phyloP scores from a whole-genome alignment of 2,329 filamentous ascomycete species.

The Microcyclospora tardicrescens region DNA sequence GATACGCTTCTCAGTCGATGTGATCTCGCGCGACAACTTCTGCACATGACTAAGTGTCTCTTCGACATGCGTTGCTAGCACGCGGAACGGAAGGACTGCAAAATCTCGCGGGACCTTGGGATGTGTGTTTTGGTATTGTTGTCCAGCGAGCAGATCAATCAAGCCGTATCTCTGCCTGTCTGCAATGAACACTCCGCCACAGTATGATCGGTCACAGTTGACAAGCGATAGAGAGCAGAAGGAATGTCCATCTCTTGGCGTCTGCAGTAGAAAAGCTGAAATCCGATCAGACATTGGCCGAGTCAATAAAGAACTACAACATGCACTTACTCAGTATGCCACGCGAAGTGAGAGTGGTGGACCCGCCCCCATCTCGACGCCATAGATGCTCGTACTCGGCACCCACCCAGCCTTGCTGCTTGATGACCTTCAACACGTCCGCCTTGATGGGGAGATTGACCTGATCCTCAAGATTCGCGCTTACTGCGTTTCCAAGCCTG shows the following conservation, averaged over 20 bases:
- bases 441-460: conserved; percentile 15
- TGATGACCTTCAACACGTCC: conserved; percentile 14
- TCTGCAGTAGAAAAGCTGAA: conserved; percentile 19
- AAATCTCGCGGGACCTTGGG: conserved; percentile 23
- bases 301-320: not conserved
- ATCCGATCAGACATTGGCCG: not conserved
- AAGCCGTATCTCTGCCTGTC: conserved; percentile 17
- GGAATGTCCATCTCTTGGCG: conserved; percentile 19
- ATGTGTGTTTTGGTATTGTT: conserved; percentile 21
- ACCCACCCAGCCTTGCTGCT: conserved; percentile 20
- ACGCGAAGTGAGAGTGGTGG: conserved; percentile 18
- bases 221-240: conserved; percentile 24
- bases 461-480: conserved; percentile 18
- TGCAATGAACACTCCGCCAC: conserved; percentile 19
- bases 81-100: conserved; percentile 20
- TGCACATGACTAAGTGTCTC: conserved; percentile 19
- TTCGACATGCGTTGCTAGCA: conserved; percentile 20
- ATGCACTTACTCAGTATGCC: conserved; percentile 16
- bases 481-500: conserved; percentile 14
- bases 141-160: conserved; percentile 14
- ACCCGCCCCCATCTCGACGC: conserved; percentile 22
- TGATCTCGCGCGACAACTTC: conserved; percentile 18
- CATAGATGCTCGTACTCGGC: conserved; percentile 23
- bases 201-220: conserved; percentile 19
- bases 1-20: conserved; percentile 20